phyloP scores from a whole-genome alignment of 768 basidiomycete species.

The Trametes maxima region DNA sequence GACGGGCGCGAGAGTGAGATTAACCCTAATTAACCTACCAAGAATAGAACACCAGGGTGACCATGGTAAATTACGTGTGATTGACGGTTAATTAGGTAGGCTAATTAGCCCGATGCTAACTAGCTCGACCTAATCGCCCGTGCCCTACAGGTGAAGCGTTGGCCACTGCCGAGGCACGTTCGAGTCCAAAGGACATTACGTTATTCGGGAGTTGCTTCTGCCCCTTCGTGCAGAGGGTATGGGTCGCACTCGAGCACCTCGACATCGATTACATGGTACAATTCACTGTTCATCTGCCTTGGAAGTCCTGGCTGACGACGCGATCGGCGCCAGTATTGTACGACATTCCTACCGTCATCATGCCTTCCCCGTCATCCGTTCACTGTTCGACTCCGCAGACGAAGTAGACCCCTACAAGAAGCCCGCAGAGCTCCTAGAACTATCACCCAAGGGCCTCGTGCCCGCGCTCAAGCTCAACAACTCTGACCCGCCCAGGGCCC shows the following conservation, averaged over 20 bases:
- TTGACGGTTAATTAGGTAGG: too few species aligned
- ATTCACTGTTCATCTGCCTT: not conserved
- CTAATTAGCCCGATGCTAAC: too few species aligned
- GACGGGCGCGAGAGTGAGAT: too few species aligned
- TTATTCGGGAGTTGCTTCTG: slow-evolving; percentile 78
- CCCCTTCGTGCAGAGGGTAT: slow-evolving; percentile 82
- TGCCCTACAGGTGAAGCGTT: slow-evolving; percentile 60
- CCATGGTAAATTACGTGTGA: too few species aligned
- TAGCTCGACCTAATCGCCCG: too few species aligned
- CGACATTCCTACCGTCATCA: slow-evolving; percentile 14
- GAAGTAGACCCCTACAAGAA: slow-evolving; percentile 87
- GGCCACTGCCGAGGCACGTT: slow-evolving; percentile 55
- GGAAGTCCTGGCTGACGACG: not conserved
- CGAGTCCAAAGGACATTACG: slow-evolving; percentile 52
- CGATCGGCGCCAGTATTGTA: slow-evolving; percentile 40
- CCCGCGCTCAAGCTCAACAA: slow-evolving; percentile 63
- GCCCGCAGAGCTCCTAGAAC: slow-evolving; percentile 73
- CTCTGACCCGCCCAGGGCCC: slow-evolving; percentile 55
- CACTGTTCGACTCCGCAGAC: slow-evolving; percentile 41
- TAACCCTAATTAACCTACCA: too few species aligned
- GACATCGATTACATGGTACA: slow-evolving; percentile 70
- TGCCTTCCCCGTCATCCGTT: not conserved
- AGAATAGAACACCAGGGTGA: too few species aligned
- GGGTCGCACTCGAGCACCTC: slow-evolving; percentile 74
- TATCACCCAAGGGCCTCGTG: slow-evolving; percentile 83